A percentile compares a stretch with the other conserved stretches of the same genome.
Conservation (phyloP, 1,139 yeast genomes). For the Suhomyces anneliseae region DNA sequence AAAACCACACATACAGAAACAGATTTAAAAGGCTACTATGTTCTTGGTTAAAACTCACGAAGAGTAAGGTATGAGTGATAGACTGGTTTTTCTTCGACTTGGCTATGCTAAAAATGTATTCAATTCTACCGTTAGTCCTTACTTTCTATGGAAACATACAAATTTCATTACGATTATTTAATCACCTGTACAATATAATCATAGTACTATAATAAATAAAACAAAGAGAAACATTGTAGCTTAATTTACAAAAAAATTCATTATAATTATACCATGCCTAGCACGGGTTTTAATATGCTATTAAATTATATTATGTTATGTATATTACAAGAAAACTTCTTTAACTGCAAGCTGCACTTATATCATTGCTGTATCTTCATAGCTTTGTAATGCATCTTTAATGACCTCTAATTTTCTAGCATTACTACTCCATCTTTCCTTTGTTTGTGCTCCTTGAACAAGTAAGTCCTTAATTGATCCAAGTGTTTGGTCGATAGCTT, state of each 20-base stretch:
- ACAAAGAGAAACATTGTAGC: neutral
- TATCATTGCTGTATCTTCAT: constrained; percentile 10
- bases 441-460: constrained; percentile 32
- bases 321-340: no score
- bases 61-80: no score
- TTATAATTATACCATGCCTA: neutral
- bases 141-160: neutral
- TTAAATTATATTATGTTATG: no score
- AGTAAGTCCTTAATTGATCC: constrained; percentile 29
- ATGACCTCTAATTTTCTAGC: constrained; percentile 35
- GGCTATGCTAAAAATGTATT: no score
- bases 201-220: neutral
- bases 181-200: constrained; percentile 7
- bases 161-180: neutral
- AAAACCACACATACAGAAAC: neutral
- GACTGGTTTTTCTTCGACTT: no score
- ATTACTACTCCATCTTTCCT: constrained; percentile 36
- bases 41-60: no score
- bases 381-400: constrained; percentile 18
- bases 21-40: neutral
- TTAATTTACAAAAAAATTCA: neutral
- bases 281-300: neutral
- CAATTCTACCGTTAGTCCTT: neutral
- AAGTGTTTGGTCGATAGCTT: constrained; percentile 27
- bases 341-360: no score